These are phyloP conservation scores for Amniculicola lignicola DNA, from an alignment of 495 filamentous ascomycete genomes.

Conservation along the genomic window DNA sequence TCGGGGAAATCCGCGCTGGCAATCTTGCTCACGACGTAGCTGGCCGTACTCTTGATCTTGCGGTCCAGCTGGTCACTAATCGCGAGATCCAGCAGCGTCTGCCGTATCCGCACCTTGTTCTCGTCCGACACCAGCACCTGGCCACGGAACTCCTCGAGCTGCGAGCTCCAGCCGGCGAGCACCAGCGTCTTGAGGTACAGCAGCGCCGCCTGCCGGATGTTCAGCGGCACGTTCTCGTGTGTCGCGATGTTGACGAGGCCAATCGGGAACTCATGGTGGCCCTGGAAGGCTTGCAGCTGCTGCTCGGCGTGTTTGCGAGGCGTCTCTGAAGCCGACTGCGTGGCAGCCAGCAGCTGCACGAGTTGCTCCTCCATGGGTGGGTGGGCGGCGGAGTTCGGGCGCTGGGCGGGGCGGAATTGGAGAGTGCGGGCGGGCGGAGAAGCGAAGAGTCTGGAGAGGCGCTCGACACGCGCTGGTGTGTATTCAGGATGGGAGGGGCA, in stretches of 20 bases:
- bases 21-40: slow-evolving; percentile 93
- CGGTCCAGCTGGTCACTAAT: slow-evolving; percentile 72
- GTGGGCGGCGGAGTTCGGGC: neutral
- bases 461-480: neutral
- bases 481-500: neutral
- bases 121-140: slow-evolving; percentile 58
- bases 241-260: slow-evolving; percentile 74
- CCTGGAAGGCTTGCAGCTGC: slow-evolving; percentile 64
- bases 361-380: slow-evolving; percentile 76
- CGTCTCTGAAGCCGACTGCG: slow-evolving; percentile 65
- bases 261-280: slow-evolving; percentile 67
- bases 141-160: slow-evolving; percentile 66
- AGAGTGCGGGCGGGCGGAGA: neutral
- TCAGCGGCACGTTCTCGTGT: slow-evolving; percentile 63
- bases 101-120: slow-evolving; percentile 69
- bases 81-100: slow-evolving; percentile 67
- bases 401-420: slow-evolving; percentile 13
- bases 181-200: slow-evolving; percentile 78
- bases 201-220: slow-evolving; percentile 79
- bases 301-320: slow-evolving; percentile 76
- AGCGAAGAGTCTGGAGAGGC: neutral
- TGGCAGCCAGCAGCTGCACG: slow-evolving; percentile 72
- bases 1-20: slow-evolving; percentile 91
- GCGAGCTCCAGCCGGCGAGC: slow-evolving; percentile 69
- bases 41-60: slow-evolving; percentile 80